Evolutionary conservation across 2,329 filamentous ascomycete genomes (phyloP).

Genomic region (Alternaria consortialis): DNA sequence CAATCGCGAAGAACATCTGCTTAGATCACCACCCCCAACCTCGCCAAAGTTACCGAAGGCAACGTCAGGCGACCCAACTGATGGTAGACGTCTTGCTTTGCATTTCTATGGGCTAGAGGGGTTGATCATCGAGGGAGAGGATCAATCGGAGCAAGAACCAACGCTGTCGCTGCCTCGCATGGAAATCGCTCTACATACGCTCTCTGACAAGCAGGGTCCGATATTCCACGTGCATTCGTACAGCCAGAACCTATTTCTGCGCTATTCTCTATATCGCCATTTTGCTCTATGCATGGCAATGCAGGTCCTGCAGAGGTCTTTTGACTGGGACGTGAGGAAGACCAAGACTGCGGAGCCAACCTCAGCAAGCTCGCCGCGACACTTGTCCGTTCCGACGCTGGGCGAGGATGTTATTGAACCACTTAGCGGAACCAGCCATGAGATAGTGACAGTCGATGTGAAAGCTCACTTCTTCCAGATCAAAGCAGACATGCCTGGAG

Average conservation of each 20-base stretch:
- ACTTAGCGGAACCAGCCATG: constrained; percentile 52
- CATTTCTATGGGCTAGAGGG: constrained; percentile 86
- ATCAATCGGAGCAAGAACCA: constrained; percentile 83
- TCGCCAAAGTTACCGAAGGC: constrained; percentile 62
- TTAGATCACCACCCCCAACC: constrained; percentile 61
- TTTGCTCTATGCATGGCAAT: constrained; percentile 86
- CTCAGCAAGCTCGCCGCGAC: constrained; percentile 28
- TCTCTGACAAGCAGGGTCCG: constrained; percentile 85
- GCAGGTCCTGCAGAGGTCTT: constrained; percentile 69
- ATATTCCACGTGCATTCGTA: constrained; percentile 87
- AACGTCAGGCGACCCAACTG: constrained; percentile 61
- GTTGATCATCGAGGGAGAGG: constrained; percentile 86
- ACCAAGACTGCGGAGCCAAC: constrained; percentile 19
- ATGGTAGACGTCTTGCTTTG: constrained; percentile 82
- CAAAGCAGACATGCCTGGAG: constrained; percentile 86
- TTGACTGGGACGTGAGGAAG: constrained; percentile 38
- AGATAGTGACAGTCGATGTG: constrained; percentile 83
- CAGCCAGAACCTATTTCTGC: constrained; percentile 78
- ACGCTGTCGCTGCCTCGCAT: constrained; percentile 88
- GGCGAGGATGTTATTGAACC: constrained; percentile 42
- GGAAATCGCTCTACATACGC: constrained; percentile 84
- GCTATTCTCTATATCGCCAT: constrained; percentile 93
- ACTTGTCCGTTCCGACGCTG: constrained; percentile 45
- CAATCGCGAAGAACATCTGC: constrained; percentile 68
- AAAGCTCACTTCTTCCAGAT: constrained; percentile 84